Base-by-base conservation (phyloP, 2,329 filamentous ascomycete species). In the Ophioceras dolichostomum region DNA sequence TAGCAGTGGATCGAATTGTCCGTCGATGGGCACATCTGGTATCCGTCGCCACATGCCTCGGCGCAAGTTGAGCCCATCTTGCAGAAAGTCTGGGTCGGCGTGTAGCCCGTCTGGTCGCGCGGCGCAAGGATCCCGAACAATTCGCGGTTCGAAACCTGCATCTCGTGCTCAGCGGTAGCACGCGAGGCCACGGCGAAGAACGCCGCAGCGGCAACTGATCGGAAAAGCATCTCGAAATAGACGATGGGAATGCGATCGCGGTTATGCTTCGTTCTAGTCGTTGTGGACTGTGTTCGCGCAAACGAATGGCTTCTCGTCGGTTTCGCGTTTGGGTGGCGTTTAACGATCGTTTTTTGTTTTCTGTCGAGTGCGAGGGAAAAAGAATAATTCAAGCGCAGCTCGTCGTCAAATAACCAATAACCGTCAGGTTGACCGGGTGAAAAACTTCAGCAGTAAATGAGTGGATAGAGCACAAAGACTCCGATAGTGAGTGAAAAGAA, bases 1-100 rank as follows among this genome's bases (percentile, higher is more conserved):
- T 61, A 79, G 60, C 76, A 80, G 61, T 78, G 73, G 34, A 68
- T 60, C 39, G 62, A 47, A 28, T 55, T 55, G 44, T 72, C 68
- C 36, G 50, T 54, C 18, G 69, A 69, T 21, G 62, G 45, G 57
- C 72, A 76, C 43, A 65, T 56, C 39, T 59, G 53, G 49, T 60
- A 71, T 29, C 59, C 62, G 30, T 60, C 43, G 34, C 72, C 72
- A 52, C 72, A 76, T 33, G 71, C 69, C 45, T 71, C 63, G 34
- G 60, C 61, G 56, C 72, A 77, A 28, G 67, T 71, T 38, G 54
- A 50, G 42, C 70, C 72, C 12, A 55, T 47, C 35, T 62, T 62
- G 51, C 71, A 76, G 42, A 57, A 48, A 38, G 58, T 59, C 53
- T 65, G 58, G 41, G 63, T 57, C 37, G 64, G 71, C 54, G 58